Base-by-base conservation (phyloP, 2,329 filamentous ascomycete species). In the Exutisphaerella laricina region DNA sequence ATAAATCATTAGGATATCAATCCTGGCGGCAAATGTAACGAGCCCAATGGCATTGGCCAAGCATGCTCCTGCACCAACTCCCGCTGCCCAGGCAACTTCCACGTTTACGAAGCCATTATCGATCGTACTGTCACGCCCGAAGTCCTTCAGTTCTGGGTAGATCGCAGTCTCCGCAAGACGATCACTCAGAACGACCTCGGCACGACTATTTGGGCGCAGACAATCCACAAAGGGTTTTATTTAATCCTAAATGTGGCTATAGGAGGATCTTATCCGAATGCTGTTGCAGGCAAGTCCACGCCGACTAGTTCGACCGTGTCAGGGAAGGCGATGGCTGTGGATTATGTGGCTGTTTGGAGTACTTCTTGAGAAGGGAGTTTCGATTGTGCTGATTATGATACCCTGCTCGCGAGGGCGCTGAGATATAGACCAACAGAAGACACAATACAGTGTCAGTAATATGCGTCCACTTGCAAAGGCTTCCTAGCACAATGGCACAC, bases 21-120 rank as follows among this genome's bases (percentile, higher is more conserved):
- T 39, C 61, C 60, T 17, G 58, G 58, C n/a, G 61, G 61, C n/a
- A 47, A 50, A 17, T 61, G 59, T 46, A 53, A 56, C 33, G 59
- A 61, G 50, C 48, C 51, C 25, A 48, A 43, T 36, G 58, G 59
- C 6, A 41, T 59, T 7, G 50, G 52, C 23, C 39, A 42, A 28
- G 49, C 40, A 34, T 16, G 39, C 16, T 28, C 26, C 33, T 50
- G 47, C 48, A 25, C 39, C 2, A 46, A 48, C 29, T 41, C 31
- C 26, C 26, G 43, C 22, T 56, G 53, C 32, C 52, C 54, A 30
- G 55, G 53, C 12, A 53, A 56, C 53, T 59, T 56, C 43, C 59
- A 60, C 49, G 53, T 49, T 26, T 60, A 60, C 55, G 54, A 56
- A 25, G 46, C 60, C 42, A 53, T 60, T 43, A 51, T 61, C 29